Base-by-base conservation (phyloP, 345 rosid genomes). In the Bruguiera parviflora region DNA sequence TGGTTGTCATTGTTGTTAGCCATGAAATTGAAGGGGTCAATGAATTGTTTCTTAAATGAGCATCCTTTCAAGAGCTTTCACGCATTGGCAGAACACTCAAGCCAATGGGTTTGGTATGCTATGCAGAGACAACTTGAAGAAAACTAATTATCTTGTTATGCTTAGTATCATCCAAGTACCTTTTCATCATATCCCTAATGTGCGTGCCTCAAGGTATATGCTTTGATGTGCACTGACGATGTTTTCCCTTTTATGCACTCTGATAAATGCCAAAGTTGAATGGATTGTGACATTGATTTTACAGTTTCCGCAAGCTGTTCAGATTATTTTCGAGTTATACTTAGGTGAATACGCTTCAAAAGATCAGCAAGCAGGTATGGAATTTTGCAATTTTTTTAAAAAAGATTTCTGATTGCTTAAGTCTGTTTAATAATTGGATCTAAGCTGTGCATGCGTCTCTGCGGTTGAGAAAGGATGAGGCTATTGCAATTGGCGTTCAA, bases 71-170 rank as follows among this genome's bases (percentile, higher is more conserved):
- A 80, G 83, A 91, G 86, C 86, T 86, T 78, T 63, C 66, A 37
- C 49, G 97, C 97, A 58, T 87, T 88, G 96, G 80, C 91, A n/a
- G 83, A 85, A 58, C 93, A 88, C 80, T 80, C 73, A 4, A 89
- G 96, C 86, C 93, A 87, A 46, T 91, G 98, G 98, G 81, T 91
- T 75, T 88, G 95, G 97, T 91, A 85, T 25, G 85, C 31, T 61
- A 57, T 27, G 39, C 22, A 0, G 9, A 60, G 58, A 16, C 3
- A 16, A 10, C n/a, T 58, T n/a, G 15, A 39, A 9, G 47, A 3
- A 39, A 28, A 13, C 28, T 24, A 19, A 5, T 22, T 57, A 28
- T 4, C 10, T 53, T 3, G 33, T 31, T 28, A 15, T 2, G 20
- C 9, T 46, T 22, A 5, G 47, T 1, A 6, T 3, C 43, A 37